Base-by-base conservation (phyloP, 768 basidiomycete species). In the Tulasnella sp. region DNA sequence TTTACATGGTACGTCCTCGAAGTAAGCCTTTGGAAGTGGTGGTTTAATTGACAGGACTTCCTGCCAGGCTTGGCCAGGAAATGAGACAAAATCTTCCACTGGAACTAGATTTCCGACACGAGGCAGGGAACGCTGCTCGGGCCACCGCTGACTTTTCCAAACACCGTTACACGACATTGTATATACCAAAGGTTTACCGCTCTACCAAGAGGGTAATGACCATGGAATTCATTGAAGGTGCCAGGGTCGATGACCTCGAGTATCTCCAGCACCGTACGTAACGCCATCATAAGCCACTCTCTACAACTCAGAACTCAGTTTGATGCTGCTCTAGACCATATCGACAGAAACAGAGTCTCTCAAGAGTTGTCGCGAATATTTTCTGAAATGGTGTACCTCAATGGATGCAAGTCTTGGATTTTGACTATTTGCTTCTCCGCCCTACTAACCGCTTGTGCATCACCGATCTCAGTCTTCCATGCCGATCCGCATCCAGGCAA, bases 61-160 rank as follows among this genome's bases (percentile, higher is more conserved):
- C 24, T 36, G 9, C 34, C 62, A 68, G 62, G 62, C 62, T 97
- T 16, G 87, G 93, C 80, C 94, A 96, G 82, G 98, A 99, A 86
- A 99, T 99, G 97, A 91, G 92, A 42, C 79, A 86, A 77, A 96
- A 96, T 84, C 86, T 95, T 39, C 96, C 95, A 0, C 92, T 93
- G 82, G 97, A 99, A 86, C 94, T 98, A 94, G 91, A 99, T 86
- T 99, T 99, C 83, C 86, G 90, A 19, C 92, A 95, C 81, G 98
- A 99, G 87, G 95, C 96, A 2, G 85, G 86, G 10, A 99, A 99
- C 84, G 93, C 98, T 5, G 88, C 87, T n/a, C 88, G 91, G 39
- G 91, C 93, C 14, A 85, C 83, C 27, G 84, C 88, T 6, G 93
- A 98, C 81, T 99, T 99, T 83, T 85, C 87, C 42, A 84, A 90